Percentiles rank a stretch among this genome's conserved stretches.
These are phyloP conservation scores for Mortierella sp. DNA, from an alignment of 371 early-diverging fungal genomes.

Conservation along the genomic window DNA sequence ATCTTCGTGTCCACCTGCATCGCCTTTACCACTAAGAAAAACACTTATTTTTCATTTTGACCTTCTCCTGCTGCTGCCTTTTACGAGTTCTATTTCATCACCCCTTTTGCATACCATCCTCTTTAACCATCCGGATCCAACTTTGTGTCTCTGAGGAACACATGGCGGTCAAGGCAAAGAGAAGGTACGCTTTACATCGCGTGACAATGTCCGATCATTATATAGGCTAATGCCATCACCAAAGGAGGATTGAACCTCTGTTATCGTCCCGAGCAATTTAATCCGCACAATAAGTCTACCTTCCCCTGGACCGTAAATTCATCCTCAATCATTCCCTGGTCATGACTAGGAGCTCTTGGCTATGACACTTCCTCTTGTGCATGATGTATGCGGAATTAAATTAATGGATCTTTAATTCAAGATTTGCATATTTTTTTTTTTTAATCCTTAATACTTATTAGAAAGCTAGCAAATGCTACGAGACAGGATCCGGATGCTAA, in stretches of 20 bases:
- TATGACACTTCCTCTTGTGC: background rate
- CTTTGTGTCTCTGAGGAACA: background rate
- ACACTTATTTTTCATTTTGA: background rate
- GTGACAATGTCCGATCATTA: conserved; percentile 2
- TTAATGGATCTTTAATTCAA: background rate
- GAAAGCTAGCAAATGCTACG: conserved; percentile 3
- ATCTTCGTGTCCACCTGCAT: background rate
- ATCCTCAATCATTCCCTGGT: background rate
- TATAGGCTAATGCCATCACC: background rate
- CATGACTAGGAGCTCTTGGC: background rate
- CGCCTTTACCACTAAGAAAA: background rate
- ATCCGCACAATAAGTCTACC: conserved; percentile 15
- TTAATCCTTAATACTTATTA: background rate
- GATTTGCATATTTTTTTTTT: no score
- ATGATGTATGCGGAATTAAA: background rate
- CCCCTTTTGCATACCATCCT: background rate
- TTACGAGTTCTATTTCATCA: background rate
- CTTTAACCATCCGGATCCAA: background rate
- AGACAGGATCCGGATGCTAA: conserved; percentile 6
- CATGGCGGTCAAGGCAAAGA: conserved; percentile 40
- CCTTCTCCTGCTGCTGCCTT: background rate
- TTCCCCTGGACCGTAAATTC: background rate
- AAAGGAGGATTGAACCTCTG: no score
- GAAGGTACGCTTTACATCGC: conserved; percentile 16
- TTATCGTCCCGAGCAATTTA: conserved; percentile 12